Percentiles rank a stretch among this genome's conserved stretches.
These are phyloP conservation scores for Trametes sanguinea DNA, from an alignment of 768 basidiomycete species.

Conservation along the genomic window DNA sequence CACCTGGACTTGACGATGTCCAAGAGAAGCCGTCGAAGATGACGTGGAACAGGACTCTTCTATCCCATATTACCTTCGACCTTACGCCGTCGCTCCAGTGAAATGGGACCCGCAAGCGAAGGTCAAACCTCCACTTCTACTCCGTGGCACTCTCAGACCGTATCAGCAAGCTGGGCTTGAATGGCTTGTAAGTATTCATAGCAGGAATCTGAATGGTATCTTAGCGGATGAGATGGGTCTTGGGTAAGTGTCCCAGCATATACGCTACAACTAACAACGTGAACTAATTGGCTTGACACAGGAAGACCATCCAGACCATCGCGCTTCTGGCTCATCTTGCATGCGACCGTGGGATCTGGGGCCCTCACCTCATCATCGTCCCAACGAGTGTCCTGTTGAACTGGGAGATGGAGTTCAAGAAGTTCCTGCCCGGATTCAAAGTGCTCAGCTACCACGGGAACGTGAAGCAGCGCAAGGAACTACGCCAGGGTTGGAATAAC, in stretches of 20 bases:
- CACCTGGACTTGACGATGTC: conserved; percentile 30
- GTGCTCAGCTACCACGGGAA: conserved; percentile 89
- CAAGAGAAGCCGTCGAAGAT: conserved; percentile 40
- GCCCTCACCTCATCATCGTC: conserved; percentile 89
- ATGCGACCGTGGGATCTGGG: conserved; percentile 88
- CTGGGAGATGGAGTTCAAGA: conserved; percentile 98
- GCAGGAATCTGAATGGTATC: conserved; percentile 79
- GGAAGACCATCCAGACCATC: conserved; percentile 97
- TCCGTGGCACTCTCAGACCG: conserved; percentile 86
- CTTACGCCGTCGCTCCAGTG: conserved; percentile 71
- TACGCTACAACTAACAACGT: conserved; percentile 3
- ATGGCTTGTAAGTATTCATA: conserved; percentile 89
- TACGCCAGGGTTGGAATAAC: conserved; percentile 89
- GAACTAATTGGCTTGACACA: conserved; percentile 33
- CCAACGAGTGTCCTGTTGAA: conserved; percentile 94
- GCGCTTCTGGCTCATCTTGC: conserved; percentile 90
- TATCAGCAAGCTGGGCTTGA: conserved; percentile 94
- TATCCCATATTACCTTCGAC: conserved; percentile 52
- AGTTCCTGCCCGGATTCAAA: conserved; percentile 88
- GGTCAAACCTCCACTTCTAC: conserved; percentile 66
- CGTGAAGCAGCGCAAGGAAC: conserved; percentile 85
- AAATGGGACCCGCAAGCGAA: conserved; percentile 63
- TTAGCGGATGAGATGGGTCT: conserved; percentile 94
- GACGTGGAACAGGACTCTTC: conserved; percentile 44
- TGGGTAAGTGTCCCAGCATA: conserved; percentile 55